Percentiles rank a stretch among this genome's conserved stretches.
These are phyloP conservation scores for Mycena capillaripes DNA, from an alignment of 768 basidiomycete species.

Conservation along the genomic window DNA sequence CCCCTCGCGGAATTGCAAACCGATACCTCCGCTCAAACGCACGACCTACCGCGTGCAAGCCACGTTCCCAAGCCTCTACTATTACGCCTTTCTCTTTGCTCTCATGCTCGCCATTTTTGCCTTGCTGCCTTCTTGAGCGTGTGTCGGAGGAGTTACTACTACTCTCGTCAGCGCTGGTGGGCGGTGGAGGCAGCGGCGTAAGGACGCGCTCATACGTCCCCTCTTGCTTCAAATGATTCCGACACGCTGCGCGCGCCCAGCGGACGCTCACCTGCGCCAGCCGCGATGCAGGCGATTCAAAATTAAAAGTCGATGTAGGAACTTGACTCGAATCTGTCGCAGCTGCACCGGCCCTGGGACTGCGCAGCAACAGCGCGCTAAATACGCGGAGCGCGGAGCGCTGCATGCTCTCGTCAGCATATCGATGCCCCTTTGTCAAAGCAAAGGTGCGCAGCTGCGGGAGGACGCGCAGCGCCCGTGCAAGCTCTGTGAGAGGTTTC, in stretches of 20 bases:
- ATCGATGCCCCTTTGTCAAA: conserved; percentile 64
- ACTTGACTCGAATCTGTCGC: background rate
- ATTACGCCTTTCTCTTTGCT: background rate
- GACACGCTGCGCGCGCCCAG: conserved; percentile 63
- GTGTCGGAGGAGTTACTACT: too few species aligned
- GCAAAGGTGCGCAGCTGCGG: conserved; percentile 60
- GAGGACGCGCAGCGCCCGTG: conserved; percentile 53
- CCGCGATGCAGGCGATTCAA: conserved; percentile 11
- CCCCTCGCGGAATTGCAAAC: conserved; percentile 4
- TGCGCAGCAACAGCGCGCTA: conserved; percentile 5
- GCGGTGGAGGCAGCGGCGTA: background rate
- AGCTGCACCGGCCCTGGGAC: background rate
- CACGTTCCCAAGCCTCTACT: conserved; percentile 49
- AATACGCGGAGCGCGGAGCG: conserved; percentile 54
- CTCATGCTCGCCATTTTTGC: too few species aligned
- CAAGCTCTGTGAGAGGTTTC: conserved; percentile 59
- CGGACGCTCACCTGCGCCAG: conserved; percentile 60
- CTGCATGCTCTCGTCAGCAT: conserved; percentile 61
- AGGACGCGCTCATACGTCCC: conserved; percentile 40
- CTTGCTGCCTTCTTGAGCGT: too few species aligned
- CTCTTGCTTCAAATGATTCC: conserved; percentile 65
- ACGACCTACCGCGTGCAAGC: conserved; percentile 56
- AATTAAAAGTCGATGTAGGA: background rate
- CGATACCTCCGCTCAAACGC: conserved; percentile 54
- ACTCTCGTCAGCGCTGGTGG: conserved; percentile 14